phyloP scores from a whole-genome alignment of 768 basidiomycete genomes.

The Tylopilus plumbeoviolaceoides region DNA sequence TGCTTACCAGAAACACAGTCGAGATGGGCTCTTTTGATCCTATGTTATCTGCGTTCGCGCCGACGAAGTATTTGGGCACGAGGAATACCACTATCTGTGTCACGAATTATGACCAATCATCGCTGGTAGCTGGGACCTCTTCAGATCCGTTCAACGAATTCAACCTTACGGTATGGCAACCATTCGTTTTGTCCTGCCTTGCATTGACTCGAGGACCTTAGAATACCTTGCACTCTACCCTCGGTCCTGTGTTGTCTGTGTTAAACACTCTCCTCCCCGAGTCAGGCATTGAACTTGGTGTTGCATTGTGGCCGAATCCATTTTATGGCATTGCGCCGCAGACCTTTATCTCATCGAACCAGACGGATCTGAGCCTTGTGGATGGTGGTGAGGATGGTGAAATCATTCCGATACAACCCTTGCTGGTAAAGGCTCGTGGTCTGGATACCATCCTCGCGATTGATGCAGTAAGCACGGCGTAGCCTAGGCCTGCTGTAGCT shows the following conservation, averaged over 20 bases:
- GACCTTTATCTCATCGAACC: constrained; percentile 32
- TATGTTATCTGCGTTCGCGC: constrained; percentile 42
- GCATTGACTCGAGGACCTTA: constrained; percentile 2
- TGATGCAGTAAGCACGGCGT: constrained; percentile 33
- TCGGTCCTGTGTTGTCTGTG: constrained; percentile 12
- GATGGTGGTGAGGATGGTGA: constrained; percentile 44
- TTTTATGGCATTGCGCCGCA: constrained; percentile 34
- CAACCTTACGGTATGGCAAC: constrained; percentile 26
- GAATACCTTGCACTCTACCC: constrained; percentile 4
- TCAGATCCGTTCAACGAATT: constrained; percentile 33
- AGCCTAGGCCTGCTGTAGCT: neutral
- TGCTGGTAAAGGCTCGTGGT: constrained; percentile 42
- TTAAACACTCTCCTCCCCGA: constrained; percentile 25
- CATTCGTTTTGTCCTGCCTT: neutral
- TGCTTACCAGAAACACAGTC: constrained; percentile 20
- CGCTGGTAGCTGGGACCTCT: constrained; percentile 39
- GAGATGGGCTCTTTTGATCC: constrained; percentile 42
- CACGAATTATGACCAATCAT: constrained; percentile 34
- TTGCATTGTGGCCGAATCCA: constrained; percentile 35
- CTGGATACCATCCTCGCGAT: constrained; percentile 51
- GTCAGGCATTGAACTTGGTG: constrained; percentile 24
- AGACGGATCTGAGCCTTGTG: constrained; percentile 32
- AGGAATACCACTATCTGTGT: constrained; percentile 30
- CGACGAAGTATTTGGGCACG: constrained; percentile 43
- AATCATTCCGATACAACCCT: constrained; percentile 45